Base-by-base conservation (phyloP, 305 asterid species). In the Rubia tinctorum region DNA sequence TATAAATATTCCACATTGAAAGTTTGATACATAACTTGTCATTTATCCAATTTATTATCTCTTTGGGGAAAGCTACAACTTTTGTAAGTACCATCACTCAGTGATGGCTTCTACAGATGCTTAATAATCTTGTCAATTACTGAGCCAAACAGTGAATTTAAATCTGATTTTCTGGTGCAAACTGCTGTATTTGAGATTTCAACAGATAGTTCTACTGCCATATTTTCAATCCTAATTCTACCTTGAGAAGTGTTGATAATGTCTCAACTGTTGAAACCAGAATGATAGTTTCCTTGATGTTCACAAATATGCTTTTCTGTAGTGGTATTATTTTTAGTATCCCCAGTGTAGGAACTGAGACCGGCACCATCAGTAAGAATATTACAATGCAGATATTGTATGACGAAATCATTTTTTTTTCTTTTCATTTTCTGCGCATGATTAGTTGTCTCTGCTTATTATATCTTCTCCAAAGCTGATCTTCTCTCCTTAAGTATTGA, bases 71-170 rank as follows among this genome's bases (percentile, higher is more conserved):
- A 53, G 22, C 59, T 53, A 53, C 14, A 53, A 14, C 7, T 53
- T 53, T 7, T 53, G 59, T 9, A 45, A 45, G 15, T 53, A 17
- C 2, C 22, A 51, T 51, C 59, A 51, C 22, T 53, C n/a, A 53
- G 59, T 15, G 22, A 53, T 53, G 20, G 59, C 59, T 12, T 2
- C 8, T 53, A 18, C 20, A 53, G 51, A 44, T 14, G 59, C 59
- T 53, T 53, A 53, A 18, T 53, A 53, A 53, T 53, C 59, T 53
- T 53, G 59, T 53, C 59, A 53, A 17, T 53, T 53, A 58, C 63
- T 58, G 15, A 56, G 27, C 62, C 5, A 22, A 56, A 56, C 13
- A 58, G 63, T 58, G 63, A 58, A 22, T 58, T 20, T 8, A 58
- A 56, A 56, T 6, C 11, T n/a, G 62, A 56, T 56, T 49, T 22